Base-by-base conservation (phyloP, 257 asterid genomes). In the Salvia rosmarinus region DNA sequence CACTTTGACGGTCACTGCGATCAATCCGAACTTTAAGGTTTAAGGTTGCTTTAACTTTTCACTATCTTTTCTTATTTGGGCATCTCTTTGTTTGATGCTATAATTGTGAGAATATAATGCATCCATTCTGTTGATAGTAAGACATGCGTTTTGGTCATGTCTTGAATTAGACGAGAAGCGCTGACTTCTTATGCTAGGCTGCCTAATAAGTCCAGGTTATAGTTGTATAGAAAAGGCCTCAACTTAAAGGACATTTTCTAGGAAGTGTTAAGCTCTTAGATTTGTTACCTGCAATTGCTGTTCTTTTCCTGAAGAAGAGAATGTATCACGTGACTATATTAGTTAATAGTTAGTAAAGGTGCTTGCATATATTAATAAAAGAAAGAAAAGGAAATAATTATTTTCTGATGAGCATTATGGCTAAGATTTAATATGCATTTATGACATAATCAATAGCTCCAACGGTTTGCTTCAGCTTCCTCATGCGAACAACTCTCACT, bases 401-500 rank as follows among this genome's bases (percentile, higher is more conserved):
- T 58, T 17, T 58, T 11, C 14, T 7, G 4, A 11, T 3, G 2
- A 57, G 59, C 71, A 44, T 46, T 30, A 11, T 59, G 68, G 52
- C 44, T 44, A 16, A 46, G 44, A 30, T 17, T 35, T 4, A 0
- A 19, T 11, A 20, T 47, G 16, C 42, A 16, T 40, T 16, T 17
- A 46, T 9, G 42, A 30, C 58, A 20, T 12, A 9, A 9, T 8
- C 56, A 57, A 52, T 37, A 34, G 40, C 69, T 59, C 40, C 51
- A 71, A n/a, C n/a, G n/a, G 12, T 35, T 71, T 32, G 28, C 63
- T 34, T 54, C 73, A 10, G 73, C 21, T 51, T 0, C 16, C 47
- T n/a, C 13, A n/a, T 47, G 59, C 42, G 39, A 46, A 47, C 32
- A 25, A n/a, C 25, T 63, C 51, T 62, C 11, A 10, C 51, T 37